phyloP scores from a whole-genome alignment of 192 early-diverging fungal genomes.

The Kickxella alabastrina region DNA sequence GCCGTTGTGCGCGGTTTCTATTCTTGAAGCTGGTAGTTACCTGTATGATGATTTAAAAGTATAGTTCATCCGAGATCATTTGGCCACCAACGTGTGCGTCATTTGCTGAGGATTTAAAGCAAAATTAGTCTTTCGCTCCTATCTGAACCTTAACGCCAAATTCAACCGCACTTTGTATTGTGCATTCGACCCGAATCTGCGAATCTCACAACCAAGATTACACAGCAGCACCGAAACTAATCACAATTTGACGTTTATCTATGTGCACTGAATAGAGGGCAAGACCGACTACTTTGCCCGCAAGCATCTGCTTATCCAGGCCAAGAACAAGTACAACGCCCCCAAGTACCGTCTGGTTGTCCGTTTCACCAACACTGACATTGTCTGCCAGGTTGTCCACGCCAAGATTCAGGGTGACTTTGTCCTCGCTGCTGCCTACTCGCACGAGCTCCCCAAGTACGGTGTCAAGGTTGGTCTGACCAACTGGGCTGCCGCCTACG shows the following conservation, averaged over 20 bases:
- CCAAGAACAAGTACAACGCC: constrained; percentile 99
- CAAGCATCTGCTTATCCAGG: constrained; percentile 97
- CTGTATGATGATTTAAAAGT: constrained; percentile 62
- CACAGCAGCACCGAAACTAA: too few relatives aligned
- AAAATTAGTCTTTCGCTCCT: constrained; percentile 81
- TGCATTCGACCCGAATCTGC: too few relatives aligned
- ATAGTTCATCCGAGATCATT: constrained; percentile 76
- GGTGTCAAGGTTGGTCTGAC: constrained; percentile 98
- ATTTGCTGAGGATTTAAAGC: constrained; percentile 54
- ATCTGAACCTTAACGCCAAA: constrained; percentile 58
- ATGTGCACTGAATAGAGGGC: constrained; percentile 88
- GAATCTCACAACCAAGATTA: too few relatives aligned
- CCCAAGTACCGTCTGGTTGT: constrained; percentile 99
- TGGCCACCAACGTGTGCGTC: constrained; percentile 51
- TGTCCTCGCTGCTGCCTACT: constrained; percentile 91
- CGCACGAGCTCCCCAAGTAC: constrained; percentile 94
- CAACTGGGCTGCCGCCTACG: constrained; percentile 99
- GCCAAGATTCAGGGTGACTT: constrained; percentile 97
- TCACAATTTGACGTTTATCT: constrained; percentile 3
- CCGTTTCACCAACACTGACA: constrained; percentile 98
- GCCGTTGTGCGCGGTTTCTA: not conserved
- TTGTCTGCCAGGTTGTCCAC: constrained; percentile 96
- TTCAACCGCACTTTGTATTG: too few relatives aligned
- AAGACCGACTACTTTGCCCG: constrained; percentile 99
- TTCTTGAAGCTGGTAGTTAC: not conserved